phyloP scores from a whole-genome alignment of 1,139 yeast genomes.

The Lodderomyces parapsilosis region DNA sequence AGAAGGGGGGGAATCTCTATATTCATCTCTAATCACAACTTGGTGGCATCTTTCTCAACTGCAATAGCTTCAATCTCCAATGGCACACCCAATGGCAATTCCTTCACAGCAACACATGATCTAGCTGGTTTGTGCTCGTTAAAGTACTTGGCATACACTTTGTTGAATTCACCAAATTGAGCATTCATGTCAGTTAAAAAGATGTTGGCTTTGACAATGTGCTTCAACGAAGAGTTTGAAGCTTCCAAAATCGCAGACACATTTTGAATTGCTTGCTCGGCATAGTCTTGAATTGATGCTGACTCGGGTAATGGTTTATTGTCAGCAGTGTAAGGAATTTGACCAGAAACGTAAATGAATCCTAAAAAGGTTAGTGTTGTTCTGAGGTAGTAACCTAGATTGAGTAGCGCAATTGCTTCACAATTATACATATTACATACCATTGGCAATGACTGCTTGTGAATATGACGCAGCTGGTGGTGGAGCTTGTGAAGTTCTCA shows the following conservation, averaged over 20 bases:
- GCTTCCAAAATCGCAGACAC: slow-evolving; percentile 75
- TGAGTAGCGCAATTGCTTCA: background rate
- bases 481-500: slow-evolving; percentile 76
- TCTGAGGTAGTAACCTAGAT: background rate
- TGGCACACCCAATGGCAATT: slow-evolving; percentile 79
- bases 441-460: slow-evolving; percentile 87
- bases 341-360: slow-evolving; percentile 90
- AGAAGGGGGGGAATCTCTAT: too few species aligned
- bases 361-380: slow-evolving; percentile 30
- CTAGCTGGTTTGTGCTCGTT: slow-evolving; percentile 87
- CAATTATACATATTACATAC: slow-evolving; percentile 42
- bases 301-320: slow-evolving; percentile 76
- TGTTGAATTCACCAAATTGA: slow-evolving; percentile 78
- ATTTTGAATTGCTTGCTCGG: slow-evolving; percentile 82
- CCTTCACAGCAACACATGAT: slow-evolving; percentile 90
- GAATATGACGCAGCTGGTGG: slow-evolving; percentile 96
- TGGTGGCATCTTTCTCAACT: slow-evolving; percentile 48
- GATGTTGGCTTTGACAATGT: slow-evolving; percentile 81
- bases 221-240: slow-evolving; percentile 77
- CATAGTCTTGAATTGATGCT: slow-evolving; percentile 66
- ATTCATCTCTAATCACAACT: slow-evolving; percentile 36
- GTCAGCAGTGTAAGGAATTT: slow-evolving; percentile 85
- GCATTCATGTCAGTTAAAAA: slow-evolving; percentile 82
- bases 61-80: slow-evolving; percentile 81
- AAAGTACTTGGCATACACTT: slow-evolving; percentile 80